Percentiles rank a stretch among this genome's conserved stretches.
Conservation (phyloP, 1,284 basidiomycete genomes). For the Melanopsichium pennsylvanicum region DNA sequence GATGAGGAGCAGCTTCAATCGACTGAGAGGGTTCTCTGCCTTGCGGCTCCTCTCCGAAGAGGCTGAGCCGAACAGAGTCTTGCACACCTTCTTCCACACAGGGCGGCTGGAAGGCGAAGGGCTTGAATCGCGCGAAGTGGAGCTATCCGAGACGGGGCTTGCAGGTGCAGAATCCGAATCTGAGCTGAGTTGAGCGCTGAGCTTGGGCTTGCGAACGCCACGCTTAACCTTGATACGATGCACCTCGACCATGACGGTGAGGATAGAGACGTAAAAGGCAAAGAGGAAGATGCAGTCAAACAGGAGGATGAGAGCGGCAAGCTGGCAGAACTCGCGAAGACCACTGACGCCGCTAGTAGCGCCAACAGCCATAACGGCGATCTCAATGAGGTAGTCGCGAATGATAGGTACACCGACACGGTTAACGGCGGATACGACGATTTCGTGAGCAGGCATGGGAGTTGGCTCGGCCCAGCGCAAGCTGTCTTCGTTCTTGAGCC, state of each 20-base stretch:
- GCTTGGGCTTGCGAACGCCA: constrained; percentile 63
- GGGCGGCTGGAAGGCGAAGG: constrained; percentile 37
- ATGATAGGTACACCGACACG: constrained; percentile 83
- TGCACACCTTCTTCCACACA: constrained; percentile 48
- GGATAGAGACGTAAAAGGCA: constrained; percentile 86
- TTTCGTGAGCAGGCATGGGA: constrained; percentile 76
- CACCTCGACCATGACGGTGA: constrained; percentile 91
- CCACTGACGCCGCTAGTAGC: constrained; percentile 88
- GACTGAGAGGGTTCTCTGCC: constrained; percentile 77
- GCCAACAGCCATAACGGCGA: constrained; percentile 85
- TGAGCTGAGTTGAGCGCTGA: constrained; percentile 56
- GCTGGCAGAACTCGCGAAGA: constrained; percentile 90
- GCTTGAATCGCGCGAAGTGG: constrained; percentile 37
- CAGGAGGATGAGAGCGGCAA: constrained; percentile 84
- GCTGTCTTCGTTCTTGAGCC: constrained; percentile 64
- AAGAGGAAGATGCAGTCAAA: constrained; percentile 89
- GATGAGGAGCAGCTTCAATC: constrained; percentile 87
- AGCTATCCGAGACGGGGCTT: constrained; percentile 41
- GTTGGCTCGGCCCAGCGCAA: constrained; percentile 69
- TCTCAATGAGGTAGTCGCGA: constrained; percentile 90
- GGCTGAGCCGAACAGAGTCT: constrained; percentile 69
- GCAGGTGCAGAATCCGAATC: constrained; percentile 57
- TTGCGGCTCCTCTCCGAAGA: constrained; percentile 69
- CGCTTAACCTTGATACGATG: constrained; percentile 72
- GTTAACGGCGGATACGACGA: constrained; percentile 83